These are phyloP conservation scores for Phoma sp. DNA, from an alignment of 2,329 filamentous ascomycete species.

Conservation along the genomic window DNA sequence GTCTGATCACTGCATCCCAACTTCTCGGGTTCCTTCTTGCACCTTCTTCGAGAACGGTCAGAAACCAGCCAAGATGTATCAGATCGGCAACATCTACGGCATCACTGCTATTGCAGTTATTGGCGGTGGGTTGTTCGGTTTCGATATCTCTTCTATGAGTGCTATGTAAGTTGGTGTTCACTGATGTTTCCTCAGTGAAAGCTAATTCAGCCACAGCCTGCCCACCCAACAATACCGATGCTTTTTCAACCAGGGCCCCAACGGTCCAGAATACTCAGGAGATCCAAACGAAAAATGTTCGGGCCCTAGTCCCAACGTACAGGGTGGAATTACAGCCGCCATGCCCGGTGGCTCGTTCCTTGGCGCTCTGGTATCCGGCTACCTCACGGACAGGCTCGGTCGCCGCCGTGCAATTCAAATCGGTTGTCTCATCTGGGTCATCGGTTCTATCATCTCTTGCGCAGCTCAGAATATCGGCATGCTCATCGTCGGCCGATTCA, in stretches of 20 bases:
- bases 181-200: neutral
- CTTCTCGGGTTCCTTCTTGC: conserved; percentile 6
- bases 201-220: conserved; percentile 52
- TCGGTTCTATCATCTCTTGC: conserved; percentile 68
- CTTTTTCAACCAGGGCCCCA: conserved; percentile 68
- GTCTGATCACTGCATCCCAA: conserved; percentile 7
- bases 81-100: conserved; percentile 64
- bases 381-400: conserved; percentile 63
- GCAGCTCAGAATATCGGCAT: conserved; percentile 71
- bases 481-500: conserved; percentile 73
- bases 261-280: conserved; percentile 43
- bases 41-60: conserved; percentile 1
- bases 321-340: conserved; percentile 73
- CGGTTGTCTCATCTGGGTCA: conserved; percentile 60
- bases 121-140: conserved; percentile 77
- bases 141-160: conserved; percentile 79
- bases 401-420: conserved; percentile 61
- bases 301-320: conserved; percentile 60
- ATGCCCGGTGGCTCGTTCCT: conserved; percentile 76
- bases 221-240: conserved; percentile 72
- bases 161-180: conserved; percentile 43
- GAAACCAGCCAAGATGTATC: conserved; percentile 34
- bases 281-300: conserved; percentile 53
- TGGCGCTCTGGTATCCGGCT: conserved; percentile 66
- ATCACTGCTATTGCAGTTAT: conserved; percentile 64